Conservation (phyloP, 176 grass and related monocot genomes). For the Saccharum officinarum region DNA sequence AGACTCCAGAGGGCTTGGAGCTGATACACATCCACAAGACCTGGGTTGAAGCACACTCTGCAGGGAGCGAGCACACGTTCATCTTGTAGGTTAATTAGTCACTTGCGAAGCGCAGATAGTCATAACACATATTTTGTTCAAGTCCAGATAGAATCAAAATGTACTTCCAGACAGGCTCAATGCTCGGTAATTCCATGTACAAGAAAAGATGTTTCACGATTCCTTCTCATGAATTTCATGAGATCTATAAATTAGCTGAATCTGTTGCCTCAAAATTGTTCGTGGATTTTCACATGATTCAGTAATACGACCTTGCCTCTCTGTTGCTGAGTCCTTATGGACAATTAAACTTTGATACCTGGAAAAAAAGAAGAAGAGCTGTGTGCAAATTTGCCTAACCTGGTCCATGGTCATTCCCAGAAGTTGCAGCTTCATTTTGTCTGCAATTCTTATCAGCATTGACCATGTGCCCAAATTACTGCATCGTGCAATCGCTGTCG, state of each 20-base stretch:
- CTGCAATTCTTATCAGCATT: background rate
- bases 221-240: background rate
- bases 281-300: background rate
- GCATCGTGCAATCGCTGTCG: background rate
- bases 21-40: constrained; percentile 72
- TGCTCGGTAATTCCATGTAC: background rate
- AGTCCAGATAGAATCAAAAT: constrained; percentile 18
- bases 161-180: background rate
- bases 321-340: background rate
- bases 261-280: background rate
- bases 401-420: background rate
- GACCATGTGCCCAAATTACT: background rate
- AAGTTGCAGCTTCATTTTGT: background rate
- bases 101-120: constrained; percentile 3
- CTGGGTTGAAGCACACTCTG: constrained; percentile 68
- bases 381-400: background rate
- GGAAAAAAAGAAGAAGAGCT: background rate
- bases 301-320: background rate
- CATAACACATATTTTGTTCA: background rate
- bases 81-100: constrained; percentile 41
- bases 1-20: constrained; percentile 46
- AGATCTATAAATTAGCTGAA: background rate
- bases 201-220: background rate
- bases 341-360: background rate
- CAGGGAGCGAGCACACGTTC: constrained; percentile 28